Conservation (phyloP, 1,284 basidiomycete genomes). For the Ceratobasidium sp. region DNA sequence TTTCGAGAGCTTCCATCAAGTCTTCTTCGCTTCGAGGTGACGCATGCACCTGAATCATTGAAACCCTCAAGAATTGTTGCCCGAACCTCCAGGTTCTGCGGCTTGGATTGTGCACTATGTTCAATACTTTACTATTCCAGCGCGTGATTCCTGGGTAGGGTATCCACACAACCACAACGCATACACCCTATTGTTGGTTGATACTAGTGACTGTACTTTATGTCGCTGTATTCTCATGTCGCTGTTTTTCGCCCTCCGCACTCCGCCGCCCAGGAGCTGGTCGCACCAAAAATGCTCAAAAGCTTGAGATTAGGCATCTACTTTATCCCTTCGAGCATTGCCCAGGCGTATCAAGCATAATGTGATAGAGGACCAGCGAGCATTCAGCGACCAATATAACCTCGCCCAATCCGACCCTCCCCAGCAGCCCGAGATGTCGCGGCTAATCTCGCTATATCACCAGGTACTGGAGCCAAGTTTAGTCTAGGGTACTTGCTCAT, state of each 20-base stretch:
- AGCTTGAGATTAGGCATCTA: conserved; percentile 27
- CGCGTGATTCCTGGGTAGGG: conserved; percentile 19
- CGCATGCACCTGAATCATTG: conserved; percentile 24
- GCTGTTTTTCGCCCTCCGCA: not conserved
- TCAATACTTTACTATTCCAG: conserved; percentile 13
- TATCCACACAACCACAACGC: conserved; percentile 32
- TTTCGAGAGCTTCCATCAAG: conserved; percentile 15
- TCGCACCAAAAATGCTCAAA: not conserved
- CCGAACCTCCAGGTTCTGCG: conserved; percentile 12
- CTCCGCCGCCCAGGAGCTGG: conserved; percentile 31
- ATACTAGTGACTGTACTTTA: too few species aligned
- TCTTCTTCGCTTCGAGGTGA: conserved; percentile 14
- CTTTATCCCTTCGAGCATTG: conserved; percentile 20
- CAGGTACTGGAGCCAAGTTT: conserved; percentile 5
- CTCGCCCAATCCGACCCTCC: not conserved
- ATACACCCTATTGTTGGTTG: too few species aligned
- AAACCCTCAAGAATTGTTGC: conserved; percentile 12
- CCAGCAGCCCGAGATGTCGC: not conserved
- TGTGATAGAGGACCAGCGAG: conserved; percentile 20
- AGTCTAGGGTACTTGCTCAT: conserved; percentile 16
- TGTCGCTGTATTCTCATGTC: too few species aligned
- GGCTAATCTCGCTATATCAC: conserved; percentile 23
- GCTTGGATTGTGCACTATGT: conserved; percentile 32
- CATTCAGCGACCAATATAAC: not conserved
- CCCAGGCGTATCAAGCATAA: conserved; percentile 24